Evolutionary conservation across 2,329 filamentous ascomycete species (phyloP), one percentile per base, ranked within the genome.

Genomic region (Stylonectria norvegica): DNA sequence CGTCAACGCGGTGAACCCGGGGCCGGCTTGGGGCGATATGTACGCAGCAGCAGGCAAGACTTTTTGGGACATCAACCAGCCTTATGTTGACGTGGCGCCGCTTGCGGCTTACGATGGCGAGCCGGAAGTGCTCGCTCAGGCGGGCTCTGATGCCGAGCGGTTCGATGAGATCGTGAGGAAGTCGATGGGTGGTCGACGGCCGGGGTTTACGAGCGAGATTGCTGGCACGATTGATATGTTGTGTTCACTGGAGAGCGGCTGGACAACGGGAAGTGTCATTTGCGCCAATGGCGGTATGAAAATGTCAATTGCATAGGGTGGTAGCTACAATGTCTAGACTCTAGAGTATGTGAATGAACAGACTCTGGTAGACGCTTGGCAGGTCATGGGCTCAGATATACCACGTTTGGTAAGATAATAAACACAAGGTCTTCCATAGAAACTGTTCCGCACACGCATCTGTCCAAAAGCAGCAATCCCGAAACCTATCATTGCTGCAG

Each of bases 191-290:
- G 57, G 58, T 3, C 48, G 59, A 38, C 45, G 63, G 17, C 63
- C 63, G 1, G 63, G 60, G 2, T 65, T 66, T 36, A 59, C 60
- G 6, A 47, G 44, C 28, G 84, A 87, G 63, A 72, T 87, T 63
- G 84, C 83, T 1, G 83, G 82, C 2, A 76, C 84, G 5, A 78
- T 87, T 33, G 83, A 75, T 7, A 85, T 87, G 81, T 66, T 87
- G 28, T 86, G 83, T 58, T 76, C 75, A 5, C 72, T 73, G 9
- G 83, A 87, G 60, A 73, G 72, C 27, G 76, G 71, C 2, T 87
- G 83, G 82, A 81, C 79, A 42, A 87, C 83, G 1, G 84, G 84
- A 4, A 83, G 78, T 56, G 76, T 86, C 20, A 72, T 87, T n/a
- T 85, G 79, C 62, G 82, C 82, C 11, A 86, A 86, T 53, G 83